Evolutionary conservation across 768 basidiomycete species (phyloP).

Genomic region (Boletus speciosus): DNA sequence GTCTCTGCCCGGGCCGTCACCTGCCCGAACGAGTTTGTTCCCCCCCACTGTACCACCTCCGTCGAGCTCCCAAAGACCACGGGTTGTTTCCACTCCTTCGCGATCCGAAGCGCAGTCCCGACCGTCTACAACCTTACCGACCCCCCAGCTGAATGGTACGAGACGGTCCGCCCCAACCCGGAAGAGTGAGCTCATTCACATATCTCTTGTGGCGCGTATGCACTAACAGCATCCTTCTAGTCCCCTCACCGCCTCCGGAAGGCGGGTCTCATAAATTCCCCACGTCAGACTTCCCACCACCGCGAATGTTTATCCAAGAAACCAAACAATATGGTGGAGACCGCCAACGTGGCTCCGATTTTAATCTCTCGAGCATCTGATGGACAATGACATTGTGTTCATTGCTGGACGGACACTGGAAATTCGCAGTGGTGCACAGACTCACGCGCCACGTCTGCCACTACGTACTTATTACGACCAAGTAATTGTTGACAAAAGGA

Average conservation of each 20-base stretch:
- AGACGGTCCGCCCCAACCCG: slow-evolving; percentile 38
- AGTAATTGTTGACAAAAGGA: not conserved
- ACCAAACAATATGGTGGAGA: slow-evolving; percentile 62
- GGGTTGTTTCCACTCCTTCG: slow-evolving; percentile 25
- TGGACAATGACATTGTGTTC: not conserved
- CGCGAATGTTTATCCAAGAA: slow-evolving; percentile 54
- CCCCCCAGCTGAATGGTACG: slow-evolving; percentile 28
- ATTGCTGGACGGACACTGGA: not conserved
- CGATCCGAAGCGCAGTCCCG: slow-evolving; percentile 18
- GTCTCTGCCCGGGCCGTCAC: slow-evolving; percentile 31
- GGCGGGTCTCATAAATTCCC: slow-evolving; percentile 72
- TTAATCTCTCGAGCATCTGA: slow-evolving; percentile 47
- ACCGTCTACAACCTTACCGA: slow-evolving; percentile 8
- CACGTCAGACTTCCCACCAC: slow-evolving; percentile 73
- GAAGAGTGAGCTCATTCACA: slow-evolving; percentile 41
- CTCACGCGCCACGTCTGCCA: not conserved
- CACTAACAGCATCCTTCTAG: slow-evolving; percentile 29
- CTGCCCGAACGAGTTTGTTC: slow-evolving; percentile 21
- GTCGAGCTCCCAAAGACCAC: slow-evolving; percentile 21
- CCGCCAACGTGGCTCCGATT: slow-evolving; percentile 65
- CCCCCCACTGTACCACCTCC: slow-evolving; percentile 14
- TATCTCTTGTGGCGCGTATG: not conserved
- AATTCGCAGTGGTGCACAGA: not conserved
- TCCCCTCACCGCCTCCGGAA: slow-evolving; percentile 57
- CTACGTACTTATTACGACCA: not conserved